phyloP scores from a whole-genome alignment of 768 basidiomycete species.

The Tephrocybe rancida region DNA sequence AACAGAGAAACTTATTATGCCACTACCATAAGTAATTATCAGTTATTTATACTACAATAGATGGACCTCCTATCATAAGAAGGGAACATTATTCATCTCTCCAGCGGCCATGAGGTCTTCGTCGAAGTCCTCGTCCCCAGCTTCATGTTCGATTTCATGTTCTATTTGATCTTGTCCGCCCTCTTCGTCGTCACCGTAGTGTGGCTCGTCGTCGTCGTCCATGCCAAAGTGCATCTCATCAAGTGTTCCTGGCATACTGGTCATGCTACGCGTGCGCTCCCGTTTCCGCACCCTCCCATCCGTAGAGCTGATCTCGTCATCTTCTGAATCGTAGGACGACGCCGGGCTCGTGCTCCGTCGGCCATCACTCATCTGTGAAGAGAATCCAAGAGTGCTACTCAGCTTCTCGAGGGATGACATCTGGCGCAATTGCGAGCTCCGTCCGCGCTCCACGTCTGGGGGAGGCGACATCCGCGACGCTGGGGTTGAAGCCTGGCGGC shows the following conservation, averaged over 20 bases:
- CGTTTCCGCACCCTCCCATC: conserved; percentile 41
- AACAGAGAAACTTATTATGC: too few species aligned
- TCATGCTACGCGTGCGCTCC: conserved; percentile 62
- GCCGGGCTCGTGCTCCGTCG: conserved; percentile 55
- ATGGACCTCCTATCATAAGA: conserved; percentile 56
- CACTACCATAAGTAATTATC: too few species aligned
- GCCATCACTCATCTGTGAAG: conserved; percentile 37
- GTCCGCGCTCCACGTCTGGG: conserved; percentile 24
- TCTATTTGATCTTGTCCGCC: conserved; percentile 36
- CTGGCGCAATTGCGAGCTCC: conserved; percentile 57
- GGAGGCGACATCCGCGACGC: conserved; percentile 31
- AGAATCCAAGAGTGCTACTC: conserved; percentile 57
- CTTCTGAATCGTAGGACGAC: conserved; percentile 59
- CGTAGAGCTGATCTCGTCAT: conserved; percentile 37
- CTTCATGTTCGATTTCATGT: conserved; percentile 54
- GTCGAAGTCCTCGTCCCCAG: conserved; percentile 74
- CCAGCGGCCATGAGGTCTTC: conserved; percentile 80
- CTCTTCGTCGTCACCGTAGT: conserved; percentile 32
- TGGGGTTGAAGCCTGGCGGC: conserved; percentile 31
- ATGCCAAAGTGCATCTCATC: conserved; percentile 61
- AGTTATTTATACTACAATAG: too few species aligned
- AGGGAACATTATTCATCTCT: conserved; percentile 82
- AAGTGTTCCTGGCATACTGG: conserved; percentile 87
- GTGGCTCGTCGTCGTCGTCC: conserved; percentile 43
- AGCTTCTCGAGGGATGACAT: conserved; percentile 80